Percentiles rank a stretch among this genome's conserved stretches.
Evolutionary conservation across 139 green algal species (phyloP).

Genomic region (Bryopsis sp.): DNA sequence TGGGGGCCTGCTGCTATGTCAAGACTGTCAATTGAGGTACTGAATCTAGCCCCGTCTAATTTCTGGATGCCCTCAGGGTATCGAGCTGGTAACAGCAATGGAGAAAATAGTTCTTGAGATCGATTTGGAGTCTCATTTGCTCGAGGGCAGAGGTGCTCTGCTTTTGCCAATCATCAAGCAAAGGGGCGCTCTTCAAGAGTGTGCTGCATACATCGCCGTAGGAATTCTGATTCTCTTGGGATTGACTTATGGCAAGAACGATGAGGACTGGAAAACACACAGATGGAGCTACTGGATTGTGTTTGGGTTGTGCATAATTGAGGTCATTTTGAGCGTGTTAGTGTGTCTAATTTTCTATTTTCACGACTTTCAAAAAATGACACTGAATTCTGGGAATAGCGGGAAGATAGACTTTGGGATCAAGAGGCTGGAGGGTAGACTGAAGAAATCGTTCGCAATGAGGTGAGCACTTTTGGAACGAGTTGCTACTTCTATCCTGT

Average conservation of each 20-base stretch:
- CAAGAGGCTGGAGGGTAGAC: no score
- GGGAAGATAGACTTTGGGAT: no score
- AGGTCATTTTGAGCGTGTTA: background rate
- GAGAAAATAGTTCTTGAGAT: conserved; percentile 30
- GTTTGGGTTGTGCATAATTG: background rate
- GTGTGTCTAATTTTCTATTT: conserved; percentile 24
- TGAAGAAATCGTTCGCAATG: no score
- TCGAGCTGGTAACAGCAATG: background rate
- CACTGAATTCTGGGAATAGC: no score
- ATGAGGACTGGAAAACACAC: conserved; percentile 1
- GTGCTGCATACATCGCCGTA: conserved; percentile 23
- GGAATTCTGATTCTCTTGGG: background rate
- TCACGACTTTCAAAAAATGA: background rate
- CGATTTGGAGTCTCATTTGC: conserved; percentile 18
- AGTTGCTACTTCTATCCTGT: no score
- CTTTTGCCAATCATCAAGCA: background rate
- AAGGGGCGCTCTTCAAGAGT: conserved; percentile 20
- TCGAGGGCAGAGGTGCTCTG: conserved; percentile 16
- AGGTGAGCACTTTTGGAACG: no score
- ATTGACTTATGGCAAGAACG: background rate
- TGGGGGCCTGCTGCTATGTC: no score
- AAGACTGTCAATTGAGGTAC: no score
- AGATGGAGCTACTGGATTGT: background rate
- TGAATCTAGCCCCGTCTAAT: no score
- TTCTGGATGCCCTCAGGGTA: background rate